Evolutionary conservation across 805 yeast species (phyloP), one percentile per base, ranked within the genome.

Genomic region (Trichomonascus vanleenenianus): DNA sequence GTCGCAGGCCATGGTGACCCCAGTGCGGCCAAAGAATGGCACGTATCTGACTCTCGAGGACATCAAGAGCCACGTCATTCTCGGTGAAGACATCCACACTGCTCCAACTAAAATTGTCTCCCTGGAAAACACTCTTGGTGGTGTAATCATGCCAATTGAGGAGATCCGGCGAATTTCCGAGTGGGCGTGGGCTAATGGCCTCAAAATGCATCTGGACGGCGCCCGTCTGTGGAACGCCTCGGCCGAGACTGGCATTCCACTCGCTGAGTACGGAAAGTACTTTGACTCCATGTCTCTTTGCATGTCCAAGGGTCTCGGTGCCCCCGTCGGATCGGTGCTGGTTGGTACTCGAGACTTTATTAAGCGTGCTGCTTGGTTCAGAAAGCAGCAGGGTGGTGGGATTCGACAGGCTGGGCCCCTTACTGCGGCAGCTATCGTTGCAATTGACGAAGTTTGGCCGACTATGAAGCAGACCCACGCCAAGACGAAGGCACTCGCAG

Each of bases 171-270:
- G 77, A 46, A 89, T 89, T 55, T 74, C 83, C 37, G 72, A 66
- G 36, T 89, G 85, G 73, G 85, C 91, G 51, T 70, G 72, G 44
- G 74, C 67, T 25, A 71, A 80, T 54, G 71, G 70, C 45, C 65
- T 85, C 45, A 73, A 69, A 46, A 63, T 88, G 54, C 97, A 91
- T 58, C 77, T 88, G 56, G 97, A 89, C 62, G 97, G 97, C 51
- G 97, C 97, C n/a, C 75, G 97, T 56, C 66, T 89, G 42, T 88
- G 94, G 89, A 85, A 85, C 62, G 96, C 96, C n/a, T 70, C 79
- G 35, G 83, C 75, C 10, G 89, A 75, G 22, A 77, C 86, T 8
- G 87, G 84, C 20, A 70, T 84, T 32, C 66, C 86, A 14, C 65
- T 88, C 50, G 65, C 63, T 15, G 85, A 85, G 56, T 87, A 81